Conservation (phyloP, 2,329 filamentous ascomycete species). For the Teratosphaeriaceae sp. region DNA sequence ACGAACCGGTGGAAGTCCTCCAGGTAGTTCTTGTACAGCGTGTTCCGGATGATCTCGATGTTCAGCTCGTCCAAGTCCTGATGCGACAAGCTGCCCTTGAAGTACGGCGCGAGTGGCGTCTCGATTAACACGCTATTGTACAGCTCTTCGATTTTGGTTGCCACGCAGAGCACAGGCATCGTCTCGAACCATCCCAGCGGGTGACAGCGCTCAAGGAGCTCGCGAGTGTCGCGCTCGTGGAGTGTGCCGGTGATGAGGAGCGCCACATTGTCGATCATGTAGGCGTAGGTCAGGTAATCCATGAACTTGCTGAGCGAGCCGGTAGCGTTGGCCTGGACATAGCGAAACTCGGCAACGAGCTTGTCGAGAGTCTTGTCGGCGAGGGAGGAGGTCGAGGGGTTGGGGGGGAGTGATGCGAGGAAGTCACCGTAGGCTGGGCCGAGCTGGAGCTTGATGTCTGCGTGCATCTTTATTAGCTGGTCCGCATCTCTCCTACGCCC, state of each 20-base stretch:
- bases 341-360: conserved; percentile 94
- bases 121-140: conserved; percentile 98
- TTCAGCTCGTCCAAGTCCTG: conserved; percentile 98
- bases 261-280: conserved; percentile 99
- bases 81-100: conserved; percentile 93
- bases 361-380: conserved; percentile 96
- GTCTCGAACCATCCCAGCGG: conserved; percentile 98
- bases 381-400: conserved; percentile 91
- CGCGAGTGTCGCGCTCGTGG: conserved; percentile 93
- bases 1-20: conserved; percentile 97
- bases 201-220: conserved; percentile 91
- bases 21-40: conserved; percentile 98
- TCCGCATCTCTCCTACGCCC: no score
- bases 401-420: conserved; percentile 85
- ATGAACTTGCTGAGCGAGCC: conserved; percentile 91
- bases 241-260: conserved; percentile 96
- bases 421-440: conserved; percentile 96
- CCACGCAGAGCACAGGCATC: conserved; percentile 94
- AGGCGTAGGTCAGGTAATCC: conserved; percentile 97
- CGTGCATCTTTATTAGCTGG: background rate
- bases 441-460: conserved; percentile 96
- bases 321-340: conserved; percentile 87
- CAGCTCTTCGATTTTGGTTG: conserved; percentile 96
- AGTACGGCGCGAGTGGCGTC: conserved; percentile 91
- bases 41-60: conserved; percentile 98